Evolutionary conservation across 768 basidiomycete genomes (phyloP), one percentile per base, ranked within the genome.

Genomic region (Rhodotorula toruloides): DNA sequence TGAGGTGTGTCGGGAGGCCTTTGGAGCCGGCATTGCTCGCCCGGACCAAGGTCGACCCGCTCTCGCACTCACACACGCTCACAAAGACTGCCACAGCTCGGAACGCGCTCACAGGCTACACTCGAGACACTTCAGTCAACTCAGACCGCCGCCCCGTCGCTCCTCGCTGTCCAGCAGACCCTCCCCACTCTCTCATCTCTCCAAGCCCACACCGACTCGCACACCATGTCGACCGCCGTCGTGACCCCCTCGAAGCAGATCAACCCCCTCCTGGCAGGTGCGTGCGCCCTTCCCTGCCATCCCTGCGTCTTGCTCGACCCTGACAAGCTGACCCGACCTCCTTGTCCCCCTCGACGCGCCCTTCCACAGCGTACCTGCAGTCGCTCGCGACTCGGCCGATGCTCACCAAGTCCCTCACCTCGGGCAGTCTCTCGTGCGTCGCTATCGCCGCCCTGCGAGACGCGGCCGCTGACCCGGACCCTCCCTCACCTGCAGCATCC

Each of bases 371-470:
- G 46, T 92, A 92, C 77, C 82, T 91, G 9, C 77, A 79, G 22
- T 83, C 87, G 74, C 84, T 92, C 56, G 80, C 84, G 1, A 75
- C 79, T 10, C 81, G 87, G 72, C 90, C 90, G 2, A 79, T 91
- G 58, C 82, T 88, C 48, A 92, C 90, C 49, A 92, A 92, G 79
- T 84, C 86, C 13, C 68, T 86, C 70, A 92, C 90, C 0, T 84
- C 86, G 57, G 86, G 87, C 84, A 73, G 59, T 2, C 68, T 69
- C 43, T 58, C 53, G 78, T 76, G 25, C 55, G 53, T 66, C 40
- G 40, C 4, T 25, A 8, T 8, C 44, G 11, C 44, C 21, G 19
- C 31, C 29, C 27, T 9, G 27, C 4, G 14, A 16, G 25, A 3
- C 13, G 0, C 11, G 27, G 27, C 12, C n/a, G 31, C 27, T 29